Evolutionary conservation across 495 filamentous ascomycete genomes (phyloP).

Genomic region (Trichoderma virens): DNA sequence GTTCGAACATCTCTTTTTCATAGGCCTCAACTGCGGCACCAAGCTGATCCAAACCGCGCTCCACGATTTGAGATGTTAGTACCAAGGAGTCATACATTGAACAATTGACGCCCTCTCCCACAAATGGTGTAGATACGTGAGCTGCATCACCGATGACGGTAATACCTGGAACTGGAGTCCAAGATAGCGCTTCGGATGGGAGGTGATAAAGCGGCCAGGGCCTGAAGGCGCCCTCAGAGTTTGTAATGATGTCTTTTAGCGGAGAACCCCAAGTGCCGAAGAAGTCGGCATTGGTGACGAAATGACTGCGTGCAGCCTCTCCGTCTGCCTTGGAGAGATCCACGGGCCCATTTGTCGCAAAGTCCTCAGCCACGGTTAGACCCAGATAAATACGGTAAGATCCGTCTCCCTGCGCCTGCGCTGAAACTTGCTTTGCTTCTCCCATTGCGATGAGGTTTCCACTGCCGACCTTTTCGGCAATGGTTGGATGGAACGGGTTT

Average conservation of each 20-base stretch:
- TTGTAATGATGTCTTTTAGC: slow-evolving; percentile 19
- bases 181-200: slow-evolving; percentile 14
- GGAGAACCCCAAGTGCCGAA: slow-evolving; percentile 21
- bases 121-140: slow-evolving; percentile 29
- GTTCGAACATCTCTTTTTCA: slow-evolving; percentile 21
- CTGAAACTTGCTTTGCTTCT: slow-evolving; percentile 16
- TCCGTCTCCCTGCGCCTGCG: slow-evolving; percentile 21
- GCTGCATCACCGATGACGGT: slow-evolving; percentile 56
- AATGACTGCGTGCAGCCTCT: slow-evolving; percentile 13
- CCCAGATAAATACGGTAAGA: slow-evolving; percentile 25
- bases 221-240: slow-evolving; percentile 20
- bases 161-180: slow-evolving; percentile 25
- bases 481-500: slow-evolving; percentile 21
- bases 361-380: slow-evolving; percentile 16
- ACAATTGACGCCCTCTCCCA: slow-evolving; percentile 27
- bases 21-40: slow-evolving; percentile 18
- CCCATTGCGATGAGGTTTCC: slow-evolving; percentile 18
- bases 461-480: slow-evolving; percentile 12
- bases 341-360: slow-evolving; percentile 13
- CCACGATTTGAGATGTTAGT: slow-evolving; percentile 15
- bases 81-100: slow-evolving; percentile 24
- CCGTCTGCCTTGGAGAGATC: slow-evolving; percentile 12
- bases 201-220: slow-evolving; percentile 26
- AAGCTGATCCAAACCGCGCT: slow-evolving; percentile 18
- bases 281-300: slow-evolving; percentile 16